Evolutionary conservation across 306 rosid genomes (phyloP).

Genomic region (barrel medic (Medicago truncatula)): DNA sequence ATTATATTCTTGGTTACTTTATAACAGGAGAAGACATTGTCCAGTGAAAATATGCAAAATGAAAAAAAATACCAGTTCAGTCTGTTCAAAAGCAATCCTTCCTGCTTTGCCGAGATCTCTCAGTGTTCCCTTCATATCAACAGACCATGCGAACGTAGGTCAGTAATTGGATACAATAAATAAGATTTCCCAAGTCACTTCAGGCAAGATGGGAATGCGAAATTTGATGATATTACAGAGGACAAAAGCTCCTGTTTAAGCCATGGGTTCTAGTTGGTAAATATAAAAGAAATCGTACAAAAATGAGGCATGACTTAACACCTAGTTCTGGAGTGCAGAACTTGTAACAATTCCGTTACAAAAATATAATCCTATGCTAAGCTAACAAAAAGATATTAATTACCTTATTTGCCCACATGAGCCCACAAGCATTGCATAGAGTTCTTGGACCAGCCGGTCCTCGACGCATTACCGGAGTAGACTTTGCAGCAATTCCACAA

Average conservation of each 20-base stretch:
- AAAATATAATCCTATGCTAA: background rate
- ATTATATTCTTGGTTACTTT: background rate
- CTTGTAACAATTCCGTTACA: slow-evolving; percentile 3
- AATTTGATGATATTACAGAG: background rate
- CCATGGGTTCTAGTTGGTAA: slow-evolving; percentile 21
- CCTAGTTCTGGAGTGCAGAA: slow-evolving; percentile 27
- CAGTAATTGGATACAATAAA: slow-evolving; percentile 33
- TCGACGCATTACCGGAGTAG: slow-evolving; percentile 72
- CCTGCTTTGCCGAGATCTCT: slow-evolving; percentile 79
- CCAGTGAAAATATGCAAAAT: background rate
- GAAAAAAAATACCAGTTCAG: slow-evolving; percentile 49
- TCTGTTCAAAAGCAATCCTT: slow-evolving; percentile 59
- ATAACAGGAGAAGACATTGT: background rate
- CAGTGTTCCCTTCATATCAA: slow-evolving; percentile 70
- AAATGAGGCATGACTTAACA: background rate
- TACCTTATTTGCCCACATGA: slow-evolving; percentile 64
- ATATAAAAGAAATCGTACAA: slow-evolving; percentile 15
- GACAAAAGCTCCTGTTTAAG: slow-evolving; percentile 1
- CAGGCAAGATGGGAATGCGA: slow-evolving; percentile 22
- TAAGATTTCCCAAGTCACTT: slow-evolving; percentile 1
- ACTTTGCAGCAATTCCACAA: slow-evolving; percentile 65
- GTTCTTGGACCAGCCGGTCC: slow-evolving; percentile 71
- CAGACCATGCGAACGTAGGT: slow-evolving; percentile 30
- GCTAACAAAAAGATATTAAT: slow-evolving; percentile 26
- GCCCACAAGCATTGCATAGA: slow-evolving; percentile 68